Evolutionary conservation across 441 rosid species (phyloP).

Genomic region (Francoa sonchifolia): DNA sequence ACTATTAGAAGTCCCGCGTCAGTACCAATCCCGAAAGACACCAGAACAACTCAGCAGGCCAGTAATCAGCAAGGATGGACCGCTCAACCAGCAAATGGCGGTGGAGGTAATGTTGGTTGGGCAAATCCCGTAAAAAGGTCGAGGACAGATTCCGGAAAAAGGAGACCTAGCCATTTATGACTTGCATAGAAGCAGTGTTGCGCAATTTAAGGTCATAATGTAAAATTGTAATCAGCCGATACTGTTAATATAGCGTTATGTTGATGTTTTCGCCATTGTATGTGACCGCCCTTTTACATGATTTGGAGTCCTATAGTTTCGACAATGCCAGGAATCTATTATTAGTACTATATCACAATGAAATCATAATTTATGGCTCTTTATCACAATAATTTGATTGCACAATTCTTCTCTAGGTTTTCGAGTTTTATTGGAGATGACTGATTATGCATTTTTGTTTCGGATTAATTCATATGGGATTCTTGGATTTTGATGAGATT

Average conservation of each 20-base stretch:
- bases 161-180: slow-evolving; percentile 87
- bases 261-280: slow-evolving; percentile 19
- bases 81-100: slow-evolving; percentile 42
- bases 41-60: slow-evolving; percentile 30
- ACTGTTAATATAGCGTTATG: slow-evolving; percentile 24
- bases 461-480: no score
- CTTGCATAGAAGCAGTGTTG: slow-evolving; percentile 1
- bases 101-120: slow-evolving; percentile 76
- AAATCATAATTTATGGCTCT: no score
- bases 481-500: no score
- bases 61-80: slow-evolving; percentile 53
- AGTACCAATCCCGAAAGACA: slow-evolving; percentile 43
- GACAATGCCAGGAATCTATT: no score
- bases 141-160: slow-evolving; percentile 89
- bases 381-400: no score
- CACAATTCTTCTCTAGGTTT: no score
- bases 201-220: slow-evolving; percentile 15
- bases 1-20: slow-evolving; percentile 43
- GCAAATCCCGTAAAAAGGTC: slow-evolving; percentile 96
- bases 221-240: slow-evolving; percentile 15
- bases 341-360: no score
- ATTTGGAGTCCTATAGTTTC: no score
- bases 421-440: no score
- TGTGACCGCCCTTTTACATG: not conserved
- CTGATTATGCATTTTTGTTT: no score